Base-by-base conservation (phyloP, 192 early-diverging fungal species). In the Spinellus fusiger region DNA sequence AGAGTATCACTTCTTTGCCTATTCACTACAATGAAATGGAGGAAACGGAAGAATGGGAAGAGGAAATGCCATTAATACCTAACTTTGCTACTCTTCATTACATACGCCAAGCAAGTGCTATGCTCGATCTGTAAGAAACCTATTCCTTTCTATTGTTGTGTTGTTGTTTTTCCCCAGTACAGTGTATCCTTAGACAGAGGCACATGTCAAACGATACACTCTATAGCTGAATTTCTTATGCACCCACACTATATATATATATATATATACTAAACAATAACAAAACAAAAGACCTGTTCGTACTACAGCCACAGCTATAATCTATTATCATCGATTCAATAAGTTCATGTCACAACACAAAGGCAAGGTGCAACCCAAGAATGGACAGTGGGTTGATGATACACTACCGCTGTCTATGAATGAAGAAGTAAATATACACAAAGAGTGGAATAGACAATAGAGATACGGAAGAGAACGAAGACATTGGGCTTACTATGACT, bases 271-370 rank as follows among this genome's bases (percentile, higher is more conserved):
- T n/a, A n/a, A n/a, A n/a, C n/a, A n/a, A n/a, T n/a, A n/a, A n/a
- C n/a, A n/a, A n/a, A 51, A 5, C 22, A 51, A 15, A 62, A 81
- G 79, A 25, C 79, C 79, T 20, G 67, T 75, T 23, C 62, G 68
- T 29, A 77, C 79, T 15, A 76, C 72, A 31, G 76, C 68, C 40
- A 77, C 79, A n/a, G 65, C 73, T 8, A 61, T 81, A 9, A 56
- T 76, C 5, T 81, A 81, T 48, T 77, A 77, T 34, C 79, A 81
- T 56, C 72, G 73, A 32, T 81, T 71, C 61, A 73, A 77, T 29
- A 56, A 71, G 26, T 77, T 75, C 34, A 67, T 69, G 44, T 61
- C 67, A 6, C 62, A 55, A 28, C 59, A 68, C 32, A 66, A 71
- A 69, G 62, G 68, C 57, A 62, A 70, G 69, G 15, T 50, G 47